Percentiles rank a stretch among this genome's conserved stretches.
These are phyloP conservation scores for slime mould (Dictyostelium discoideum) DNA, from an alignment of 78 protist genomes.

Conservation along the genomic window DNA sequence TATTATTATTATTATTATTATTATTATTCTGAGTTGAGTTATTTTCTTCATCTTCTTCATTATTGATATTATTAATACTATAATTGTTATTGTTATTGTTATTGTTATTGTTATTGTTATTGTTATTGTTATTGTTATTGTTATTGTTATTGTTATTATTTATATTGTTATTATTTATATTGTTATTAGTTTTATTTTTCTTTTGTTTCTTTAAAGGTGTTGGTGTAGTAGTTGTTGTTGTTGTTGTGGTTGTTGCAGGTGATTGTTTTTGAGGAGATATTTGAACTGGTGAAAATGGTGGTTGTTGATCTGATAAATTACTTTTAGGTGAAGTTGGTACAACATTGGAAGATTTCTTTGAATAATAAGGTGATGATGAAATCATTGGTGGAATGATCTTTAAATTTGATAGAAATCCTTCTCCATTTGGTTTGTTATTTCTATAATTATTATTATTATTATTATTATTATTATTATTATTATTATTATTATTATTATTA, in stretches of 20 bases:
- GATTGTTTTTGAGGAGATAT: neutral
- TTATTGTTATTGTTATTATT: neutral
- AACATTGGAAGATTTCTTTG: neutral
- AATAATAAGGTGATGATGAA: neutral
- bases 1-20: neutral
- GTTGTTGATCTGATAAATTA: neutral
- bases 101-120: too few relatives aligned
- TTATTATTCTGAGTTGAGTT: neutral
- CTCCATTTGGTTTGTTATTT: neutral
- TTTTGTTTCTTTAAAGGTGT: conserved; percentile 1
- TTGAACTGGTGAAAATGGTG: neutral
- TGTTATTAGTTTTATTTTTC: neutral
- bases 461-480: neutral
- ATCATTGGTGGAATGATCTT: conserved; percentile 7
- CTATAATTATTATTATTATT: neutral
- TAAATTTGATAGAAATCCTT: neutral
- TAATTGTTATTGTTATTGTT: neutral
- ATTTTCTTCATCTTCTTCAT: neutral
- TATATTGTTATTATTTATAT: neutral
- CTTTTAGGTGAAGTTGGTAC: neutral
- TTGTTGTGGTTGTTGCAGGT: neutral
- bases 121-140: too few relatives aligned
- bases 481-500: neutral
- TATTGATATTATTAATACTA: neutral
- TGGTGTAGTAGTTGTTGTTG: too few relatives aligned